Evolutionary conservation across 164 flowering plant genomes (phyloP).

Genomic region (Sextonia rubra): DNA sequence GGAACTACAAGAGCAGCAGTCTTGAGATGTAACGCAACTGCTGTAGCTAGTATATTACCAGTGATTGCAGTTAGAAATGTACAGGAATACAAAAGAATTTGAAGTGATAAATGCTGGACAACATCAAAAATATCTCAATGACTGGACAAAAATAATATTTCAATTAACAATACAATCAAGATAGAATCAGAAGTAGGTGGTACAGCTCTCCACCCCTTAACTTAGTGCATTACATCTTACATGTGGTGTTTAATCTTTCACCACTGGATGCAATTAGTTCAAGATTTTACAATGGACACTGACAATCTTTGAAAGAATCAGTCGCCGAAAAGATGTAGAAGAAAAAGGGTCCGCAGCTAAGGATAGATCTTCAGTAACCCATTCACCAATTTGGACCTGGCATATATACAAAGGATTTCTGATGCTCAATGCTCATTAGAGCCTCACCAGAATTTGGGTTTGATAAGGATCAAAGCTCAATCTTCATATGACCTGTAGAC

Average conservation of each 20-base stretch:
- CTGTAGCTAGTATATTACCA: neutral
- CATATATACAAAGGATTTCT: constrained; percentile 46
- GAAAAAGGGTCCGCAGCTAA: constrained; percentile 8
- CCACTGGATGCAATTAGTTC: constrained; percentile 38
- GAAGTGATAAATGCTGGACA: neutral
- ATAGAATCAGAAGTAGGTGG: constrained; percentile 15
- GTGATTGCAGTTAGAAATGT: neutral
- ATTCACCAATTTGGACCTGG: constrained; percentile 14
- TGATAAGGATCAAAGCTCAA: constrained; percentile 42
- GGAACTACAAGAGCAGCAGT: no score
- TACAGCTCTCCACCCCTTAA: constrained; percentile 4
- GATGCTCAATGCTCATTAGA: constrained; percentile 10
- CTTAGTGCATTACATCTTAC: constrained; percentile 30
- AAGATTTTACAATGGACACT: constrained; percentile 31
- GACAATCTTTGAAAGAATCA: constrained; percentile 38
- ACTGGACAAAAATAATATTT: constrained; percentile 12
- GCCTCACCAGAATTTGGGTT: constrained; percentile 21
- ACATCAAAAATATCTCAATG: constrained; percentile 10
- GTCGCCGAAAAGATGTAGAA: constrained; percentile 22
- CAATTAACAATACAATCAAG: constrained; percentile 11
- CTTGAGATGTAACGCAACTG: no score
- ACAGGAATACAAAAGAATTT: neutral
- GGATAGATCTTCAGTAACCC: constrained; percentile 13
- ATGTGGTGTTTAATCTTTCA: constrained; percentile 24
- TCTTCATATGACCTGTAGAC: constrained; percentile 58